These are phyloP conservation scores for Suillus fuscotomentosus DNA, from an alignment of 768 basidiomycete genomes.

Conservation along the genomic window DNA sequence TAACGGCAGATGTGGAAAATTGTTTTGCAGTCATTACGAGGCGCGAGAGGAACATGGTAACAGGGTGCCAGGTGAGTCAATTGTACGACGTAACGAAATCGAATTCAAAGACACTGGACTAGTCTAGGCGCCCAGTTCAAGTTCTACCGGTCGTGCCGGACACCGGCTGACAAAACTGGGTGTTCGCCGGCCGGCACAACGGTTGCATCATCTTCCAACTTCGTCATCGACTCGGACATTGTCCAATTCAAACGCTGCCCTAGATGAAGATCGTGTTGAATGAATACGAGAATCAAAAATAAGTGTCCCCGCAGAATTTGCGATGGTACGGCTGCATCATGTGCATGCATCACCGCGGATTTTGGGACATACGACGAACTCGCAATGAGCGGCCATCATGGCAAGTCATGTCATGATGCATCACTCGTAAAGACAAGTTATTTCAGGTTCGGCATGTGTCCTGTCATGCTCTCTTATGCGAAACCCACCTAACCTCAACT, in stretches of 20 bases:
- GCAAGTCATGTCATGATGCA: background rate
- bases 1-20: slow-evolving; percentile 60
- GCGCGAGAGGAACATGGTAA: slow-evolving; percentile 31
- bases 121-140: too few relatives aligned
- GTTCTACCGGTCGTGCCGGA: background rate
- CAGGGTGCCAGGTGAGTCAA: slow-evolving; percentile 15
- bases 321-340: background rate
- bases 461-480: background rate
- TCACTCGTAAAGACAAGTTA: background rate
- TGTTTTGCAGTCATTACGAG: slow-evolving; percentile 32
- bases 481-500: background rate
- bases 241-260: background rate
- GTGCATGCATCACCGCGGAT: background rate
- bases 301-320: background rate
- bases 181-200: background rate
- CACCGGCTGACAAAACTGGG: background rate
- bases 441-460: background rate
- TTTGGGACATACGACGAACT: background rate
- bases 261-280: background rate
- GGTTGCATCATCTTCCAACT: background rate
- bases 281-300: background rate
- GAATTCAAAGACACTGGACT: background rate
- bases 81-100: background rate
- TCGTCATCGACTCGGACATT: too few relatives aligned
- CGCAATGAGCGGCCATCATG: too few relatives aligned